phyloP scores from a whole-genome alignment of 495 filamentous ascomycete species.

The Podospora appendiculata region DNA sequence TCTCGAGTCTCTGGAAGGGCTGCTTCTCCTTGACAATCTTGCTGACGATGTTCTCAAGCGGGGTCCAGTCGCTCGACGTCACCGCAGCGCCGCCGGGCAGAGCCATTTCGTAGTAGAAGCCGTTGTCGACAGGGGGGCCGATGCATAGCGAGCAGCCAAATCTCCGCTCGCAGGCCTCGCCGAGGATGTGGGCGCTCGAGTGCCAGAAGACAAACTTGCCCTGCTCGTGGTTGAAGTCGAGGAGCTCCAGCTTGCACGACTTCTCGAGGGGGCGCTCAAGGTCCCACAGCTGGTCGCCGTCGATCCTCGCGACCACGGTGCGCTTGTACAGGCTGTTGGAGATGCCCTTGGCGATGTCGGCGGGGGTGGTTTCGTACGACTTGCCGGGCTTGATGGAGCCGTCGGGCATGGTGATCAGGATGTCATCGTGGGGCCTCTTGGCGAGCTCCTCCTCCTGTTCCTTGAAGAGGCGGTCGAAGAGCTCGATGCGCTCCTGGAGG shows the following conservation, averaged over 20 bases:
- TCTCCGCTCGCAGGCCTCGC: conserved; percentile 81
- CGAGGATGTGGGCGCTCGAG: conserved; percentile 86
- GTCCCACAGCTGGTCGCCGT: conserved; percentile 76
- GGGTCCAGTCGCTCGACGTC: conserved; percentile 64
- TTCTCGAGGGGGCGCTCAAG: conserved; percentile 79
- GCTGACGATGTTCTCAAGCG: conserved; percentile 64
- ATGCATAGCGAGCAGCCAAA: conserved; percentile 89
- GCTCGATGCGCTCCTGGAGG: conserved; percentile 68
- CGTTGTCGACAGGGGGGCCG: conserved; percentile 71
- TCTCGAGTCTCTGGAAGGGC: conserved; percentile 79
- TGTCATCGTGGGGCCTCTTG: conserved; percentile 55
- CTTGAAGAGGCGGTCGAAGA: conserved; percentile 85
- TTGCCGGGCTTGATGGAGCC: conserved; percentile 54
- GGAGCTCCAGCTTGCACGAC: conserved; percentile 67
- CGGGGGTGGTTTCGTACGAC: conserved; percentile 66
- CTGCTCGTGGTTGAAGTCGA: conserved; percentile 78
- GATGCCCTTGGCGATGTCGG: conserved; percentile 56
- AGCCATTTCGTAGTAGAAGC: conserved; percentile 98
- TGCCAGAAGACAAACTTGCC: conserved; percentile 61
- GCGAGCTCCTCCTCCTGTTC: conserved; percentile 67
- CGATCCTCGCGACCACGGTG: conserved; percentile 74
- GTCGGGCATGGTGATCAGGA: conserved; percentile 58
- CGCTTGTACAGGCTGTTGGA: conserved; percentile 65
- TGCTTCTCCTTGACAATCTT: conserved; percentile 94
- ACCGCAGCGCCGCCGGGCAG: conserved; percentile 70